Evolutionary conservation across 306 rosid genomes (phyloP).

Genomic region (Gillenia trifoliata): DNA sequence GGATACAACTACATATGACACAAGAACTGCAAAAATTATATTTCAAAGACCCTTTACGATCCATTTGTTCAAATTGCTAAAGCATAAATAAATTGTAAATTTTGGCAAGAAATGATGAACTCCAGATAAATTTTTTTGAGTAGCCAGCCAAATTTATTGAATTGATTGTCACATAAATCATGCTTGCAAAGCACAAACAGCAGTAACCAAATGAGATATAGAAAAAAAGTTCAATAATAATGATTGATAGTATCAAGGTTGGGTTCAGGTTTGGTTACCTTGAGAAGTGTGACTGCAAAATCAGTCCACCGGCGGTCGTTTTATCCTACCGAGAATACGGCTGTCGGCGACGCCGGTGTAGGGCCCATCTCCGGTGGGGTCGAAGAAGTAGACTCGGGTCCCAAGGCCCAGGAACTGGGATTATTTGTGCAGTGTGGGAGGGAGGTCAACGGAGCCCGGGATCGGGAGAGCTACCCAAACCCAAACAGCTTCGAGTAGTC

Average conservation of each 20-base stretch:
- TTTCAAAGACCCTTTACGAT: too few relatives aligned
- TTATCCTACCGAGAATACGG: constrained; percentile 68
- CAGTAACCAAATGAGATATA: background rate
- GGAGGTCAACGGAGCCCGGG: constrained; percentile 44
- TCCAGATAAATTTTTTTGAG: too few relatives aligned
- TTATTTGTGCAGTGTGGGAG: constrained; percentile 39
- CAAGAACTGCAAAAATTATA: too few relatives aligned
- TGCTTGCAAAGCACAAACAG: background rate
- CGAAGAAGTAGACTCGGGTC: constrained; percentile 84
- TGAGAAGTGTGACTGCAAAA: constrained; percentile 69
- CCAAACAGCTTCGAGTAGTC: constrained; percentile 13
- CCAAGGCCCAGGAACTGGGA: constrained; percentile 54
- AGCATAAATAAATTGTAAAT: background rate
- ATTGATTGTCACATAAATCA: background rate
- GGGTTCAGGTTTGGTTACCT: constrained; percentile 30
- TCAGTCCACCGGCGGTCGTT: constrained; percentile 59
- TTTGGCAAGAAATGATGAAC: background rate
- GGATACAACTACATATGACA: too few relatives aligned
- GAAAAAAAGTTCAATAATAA: too few relatives aligned
- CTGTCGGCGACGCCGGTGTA: constrained; percentile 93
- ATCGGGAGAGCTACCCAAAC: constrained; percentile 25
- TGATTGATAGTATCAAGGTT: too few relatives aligned
- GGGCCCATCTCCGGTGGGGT: constrained; percentile 64
- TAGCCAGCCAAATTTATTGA: background rate
- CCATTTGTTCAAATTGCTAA: background rate